Evolutionary conservation across 2,329 filamentous ascomycete species (phyloP).

Genomic region (Westerdykella ornata): DNA sequence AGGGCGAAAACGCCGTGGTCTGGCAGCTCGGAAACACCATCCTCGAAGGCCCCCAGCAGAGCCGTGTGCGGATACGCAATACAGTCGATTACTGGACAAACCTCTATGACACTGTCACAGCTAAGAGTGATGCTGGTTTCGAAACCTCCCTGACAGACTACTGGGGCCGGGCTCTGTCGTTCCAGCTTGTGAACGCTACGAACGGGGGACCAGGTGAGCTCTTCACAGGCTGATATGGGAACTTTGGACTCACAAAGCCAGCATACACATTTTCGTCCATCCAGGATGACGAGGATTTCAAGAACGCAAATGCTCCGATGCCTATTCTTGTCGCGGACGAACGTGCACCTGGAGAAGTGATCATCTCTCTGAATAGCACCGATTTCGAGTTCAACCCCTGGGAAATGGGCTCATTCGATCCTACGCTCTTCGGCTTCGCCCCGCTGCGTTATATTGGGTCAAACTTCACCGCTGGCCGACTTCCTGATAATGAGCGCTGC

Average conservation of each 20-base stretch:
- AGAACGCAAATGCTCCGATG: conserved; percentile 58
- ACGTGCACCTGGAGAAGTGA: conserved; percentile 53
- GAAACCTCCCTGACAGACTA: conserved; percentile 72
- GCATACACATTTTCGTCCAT: conserved; percentile 79
- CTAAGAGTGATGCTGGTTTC: conserved; percentile 59
- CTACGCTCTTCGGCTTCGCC: conserved; percentile 63
- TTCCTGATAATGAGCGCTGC: conserved; percentile 55
- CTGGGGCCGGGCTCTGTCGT: conserved; percentile 78
- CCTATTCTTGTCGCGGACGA: conserved; percentile 67
- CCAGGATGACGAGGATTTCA: conserved; percentile 56
- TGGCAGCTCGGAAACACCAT: conserved; percentile 62
- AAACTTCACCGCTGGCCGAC: conserved; percentile 57
- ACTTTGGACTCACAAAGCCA: conserved; percentile 17
- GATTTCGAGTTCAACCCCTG: conserved; percentile 73
- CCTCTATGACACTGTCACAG: conserved; percentile 51
- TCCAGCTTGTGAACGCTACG: conserved; percentile 71
- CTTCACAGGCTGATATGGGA: neutral
- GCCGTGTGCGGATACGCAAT: conserved; percentile 48
- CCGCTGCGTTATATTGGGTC: conserved; percentile 67
- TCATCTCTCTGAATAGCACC: conserved; percentile 65
- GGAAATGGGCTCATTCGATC: conserved; percentile 72
- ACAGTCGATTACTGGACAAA: conserved; percentile 58
- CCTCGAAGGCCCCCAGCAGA: conserved; percentile 48
- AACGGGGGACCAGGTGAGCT: conserved; percentile 56
- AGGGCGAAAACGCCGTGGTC: conserved; percentile 42